A percentile compares a stretch with the other conserved stretches of the same genome.
phyloP scores from a whole-genome alignment of 306 rosid genomes.

The Canavalia gladiata region DNA sequence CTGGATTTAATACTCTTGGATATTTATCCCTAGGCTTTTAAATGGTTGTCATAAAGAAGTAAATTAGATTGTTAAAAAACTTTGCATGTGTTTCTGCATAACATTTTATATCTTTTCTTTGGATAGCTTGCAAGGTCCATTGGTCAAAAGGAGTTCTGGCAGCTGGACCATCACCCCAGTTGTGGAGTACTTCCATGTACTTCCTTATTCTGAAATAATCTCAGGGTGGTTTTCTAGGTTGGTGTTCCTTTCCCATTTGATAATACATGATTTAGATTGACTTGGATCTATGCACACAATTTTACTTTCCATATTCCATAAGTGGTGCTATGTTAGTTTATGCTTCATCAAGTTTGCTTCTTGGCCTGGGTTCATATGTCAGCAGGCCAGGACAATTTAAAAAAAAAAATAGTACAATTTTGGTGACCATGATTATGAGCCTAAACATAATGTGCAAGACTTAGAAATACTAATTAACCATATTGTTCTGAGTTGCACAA shows the following conservation, averaged over 20 bases:
- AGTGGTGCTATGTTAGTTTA: constrained; percentile 31
- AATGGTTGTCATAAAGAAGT: constrained; percentile 10
- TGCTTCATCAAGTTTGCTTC: constrained; percentile 30
- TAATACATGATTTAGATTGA: not conserved
- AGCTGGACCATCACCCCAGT: constrained; percentile 69
- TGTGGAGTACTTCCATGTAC: constrained; percentile 77
- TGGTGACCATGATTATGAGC: not conserved
- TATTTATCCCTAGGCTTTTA: constrained; percentile 22
- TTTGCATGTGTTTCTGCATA: constrained; percentile 22
- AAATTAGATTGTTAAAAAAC: constrained; percentile 26
- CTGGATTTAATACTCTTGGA: constrained; percentile 38
- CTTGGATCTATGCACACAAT: constrained; percentile 14
- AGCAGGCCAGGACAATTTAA: not conserved
- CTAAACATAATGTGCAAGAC: not conserved
- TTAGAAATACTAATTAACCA: constrained; percentile 1
- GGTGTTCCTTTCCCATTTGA: constrained; percentile 31
- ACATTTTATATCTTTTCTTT: constrained; percentile 47
- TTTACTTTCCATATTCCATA: constrained; percentile 12
- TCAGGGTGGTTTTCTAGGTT: constrained; percentile 73
- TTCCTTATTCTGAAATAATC: constrained; percentile 77
- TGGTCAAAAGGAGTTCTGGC: constrained; percentile 56
- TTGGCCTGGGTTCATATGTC: constrained; percentile 31
- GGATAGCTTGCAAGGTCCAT: constrained; percentile 74
- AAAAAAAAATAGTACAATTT: not conserved
- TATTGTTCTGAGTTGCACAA: not conserved